Conservation (phyloP, 345 rosid genomes). For the Orychophragmus violaceus region DNA sequence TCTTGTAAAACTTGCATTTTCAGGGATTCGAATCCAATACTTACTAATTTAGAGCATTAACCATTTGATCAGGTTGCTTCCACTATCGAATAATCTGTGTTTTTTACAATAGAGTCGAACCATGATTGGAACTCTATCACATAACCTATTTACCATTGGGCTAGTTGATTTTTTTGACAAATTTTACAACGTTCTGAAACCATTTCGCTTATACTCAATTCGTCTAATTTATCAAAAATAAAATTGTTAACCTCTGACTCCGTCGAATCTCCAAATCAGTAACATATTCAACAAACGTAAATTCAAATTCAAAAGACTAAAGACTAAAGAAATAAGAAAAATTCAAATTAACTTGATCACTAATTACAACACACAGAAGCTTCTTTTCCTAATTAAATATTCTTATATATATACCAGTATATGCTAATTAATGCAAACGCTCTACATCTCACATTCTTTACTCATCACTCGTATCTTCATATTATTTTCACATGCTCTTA, state of each 20-base stretch:
- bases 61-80: too few species aligned
- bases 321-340: background rate
- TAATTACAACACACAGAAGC: background rate
- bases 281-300: background rate
- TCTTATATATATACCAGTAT: background rate
- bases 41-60: too few species aligned
- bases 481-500: background rate
- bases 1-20: too few species aligned
- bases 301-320: conserved; percentile 10
- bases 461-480: background rate
- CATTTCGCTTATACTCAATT: too few species aligned
- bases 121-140: too few species aligned
- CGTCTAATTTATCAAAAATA: background rate
- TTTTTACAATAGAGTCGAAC: too few species aligned
- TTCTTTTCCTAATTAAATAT: background rate
- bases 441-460: background rate
- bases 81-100: too few species aligned
- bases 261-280: background rate
- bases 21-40: too few species aligned
- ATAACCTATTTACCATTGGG: too few species aligned
- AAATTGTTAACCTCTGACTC: background rate
- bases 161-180: too few species aligned
- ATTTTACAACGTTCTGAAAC: too few species aligned
- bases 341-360: background rate
- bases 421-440: background rate